Evolutionary conservation across 305 asterid genomes (phyloP).

Genomic region (Fraxinus ornus): DNA sequence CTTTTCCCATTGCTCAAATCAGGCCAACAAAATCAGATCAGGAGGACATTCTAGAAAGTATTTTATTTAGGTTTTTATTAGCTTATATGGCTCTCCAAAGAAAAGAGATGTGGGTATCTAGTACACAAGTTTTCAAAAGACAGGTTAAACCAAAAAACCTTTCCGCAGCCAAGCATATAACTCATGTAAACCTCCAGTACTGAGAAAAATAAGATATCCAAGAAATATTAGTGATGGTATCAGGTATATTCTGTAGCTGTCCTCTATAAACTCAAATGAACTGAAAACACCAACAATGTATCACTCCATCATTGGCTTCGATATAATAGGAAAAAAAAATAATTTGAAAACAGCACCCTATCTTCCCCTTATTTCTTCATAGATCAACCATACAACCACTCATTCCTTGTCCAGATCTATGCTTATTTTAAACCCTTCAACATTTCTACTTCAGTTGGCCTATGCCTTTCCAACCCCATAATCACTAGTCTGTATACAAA

Average conservation of each 20-base stretch:
- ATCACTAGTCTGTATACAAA: background rate
- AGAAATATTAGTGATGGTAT: background rate
- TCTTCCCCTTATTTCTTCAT: background rate
- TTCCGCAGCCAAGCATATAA: background rate
- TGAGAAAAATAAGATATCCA: background rate
- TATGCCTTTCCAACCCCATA: background rate
- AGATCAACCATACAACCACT: background rate
- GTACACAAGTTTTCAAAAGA: background rate
- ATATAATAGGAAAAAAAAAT: background rate
- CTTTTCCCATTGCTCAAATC: background rate
- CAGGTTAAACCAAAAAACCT: background rate
- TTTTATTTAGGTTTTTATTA: background rate
- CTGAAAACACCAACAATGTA: background rate
- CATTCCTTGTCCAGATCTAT: background rate
- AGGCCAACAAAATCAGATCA: background rate
- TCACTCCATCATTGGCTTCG: background rate
- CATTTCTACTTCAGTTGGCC: background rate
- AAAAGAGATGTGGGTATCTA: background rate
- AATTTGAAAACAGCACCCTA: background rate
- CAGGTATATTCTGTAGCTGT: background rate
- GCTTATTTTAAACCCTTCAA: background rate
- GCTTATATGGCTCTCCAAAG: background rate
- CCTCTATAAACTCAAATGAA: background rate
- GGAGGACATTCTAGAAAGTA: background rate
- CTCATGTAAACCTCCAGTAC: background rate